phyloP scores from a whole-genome alignment of 2,329 filamentous ascomycete genomes.

The Beauveria medogensis region DNA sequence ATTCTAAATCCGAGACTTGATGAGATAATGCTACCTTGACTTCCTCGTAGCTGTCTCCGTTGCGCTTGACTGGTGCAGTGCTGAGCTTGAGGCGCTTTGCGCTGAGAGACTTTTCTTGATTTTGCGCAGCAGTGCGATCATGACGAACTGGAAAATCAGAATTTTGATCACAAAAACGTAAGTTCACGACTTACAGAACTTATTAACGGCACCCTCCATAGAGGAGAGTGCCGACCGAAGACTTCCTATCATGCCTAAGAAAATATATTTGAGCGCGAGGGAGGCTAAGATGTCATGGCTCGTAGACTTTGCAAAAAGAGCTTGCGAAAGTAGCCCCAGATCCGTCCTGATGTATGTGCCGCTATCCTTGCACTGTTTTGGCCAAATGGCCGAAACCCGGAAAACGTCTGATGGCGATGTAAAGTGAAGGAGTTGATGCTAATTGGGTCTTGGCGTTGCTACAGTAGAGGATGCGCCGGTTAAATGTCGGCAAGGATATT shows the following conservation, averaged over 20 bases:
- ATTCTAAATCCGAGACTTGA: not conserved
- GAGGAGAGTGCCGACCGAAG: slow-evolving; percentile 5
- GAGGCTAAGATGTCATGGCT: not conserved
- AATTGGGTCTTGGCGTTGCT: not conserved
- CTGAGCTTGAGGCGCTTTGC: slow-evolving; percentile 7
- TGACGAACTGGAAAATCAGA: slow-evolving; percentile 3
- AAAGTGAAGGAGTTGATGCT: not conserved
- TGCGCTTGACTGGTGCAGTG: not conserved
- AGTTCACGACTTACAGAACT: not conserved
- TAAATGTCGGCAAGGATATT: slow-evolving; percentile 1
- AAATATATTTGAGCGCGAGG: not conserved
- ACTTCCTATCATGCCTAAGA: slow-evolving; percentile 3
- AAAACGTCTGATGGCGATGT: not conserved
- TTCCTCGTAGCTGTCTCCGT: not conserved
- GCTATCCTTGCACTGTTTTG: not conserved
- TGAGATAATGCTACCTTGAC: not conserved
- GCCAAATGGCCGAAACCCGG: not conserved
- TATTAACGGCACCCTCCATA: slow-evolving; percentile 1
- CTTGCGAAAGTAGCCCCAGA: not conserved
- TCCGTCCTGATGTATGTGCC: not conserved
- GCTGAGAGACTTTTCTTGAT: not conserved
- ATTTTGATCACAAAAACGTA: too few species aligned
- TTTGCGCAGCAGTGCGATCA: not conserved
- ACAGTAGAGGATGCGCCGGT: slow-evolving; percentile 10
- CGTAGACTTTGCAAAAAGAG: not conserved